Base-by-base conservation (phyloP, 2,329 filamentous ascomycete genomes). In the Bisporella sp. region DNA sequence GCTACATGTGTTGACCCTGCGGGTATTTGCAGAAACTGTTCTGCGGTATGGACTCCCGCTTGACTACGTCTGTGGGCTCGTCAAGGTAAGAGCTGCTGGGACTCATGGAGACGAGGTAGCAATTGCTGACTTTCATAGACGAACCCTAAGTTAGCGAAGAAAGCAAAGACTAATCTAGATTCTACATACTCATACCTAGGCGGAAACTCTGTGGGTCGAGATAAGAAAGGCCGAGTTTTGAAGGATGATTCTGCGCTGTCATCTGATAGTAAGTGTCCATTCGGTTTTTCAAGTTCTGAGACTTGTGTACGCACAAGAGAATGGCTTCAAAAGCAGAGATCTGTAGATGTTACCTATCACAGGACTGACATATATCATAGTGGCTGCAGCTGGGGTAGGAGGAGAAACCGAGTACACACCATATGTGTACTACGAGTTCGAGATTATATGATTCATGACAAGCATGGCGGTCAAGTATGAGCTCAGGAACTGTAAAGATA, bases 21-120 rank as follows among this genome's bases (percentile, higher is more conserved):
- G 93, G 48, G 91, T 97, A 21, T 99, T 97, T 69, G 93, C 99
- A 21, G 93, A 99, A 76, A 96, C 91, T 5, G 93, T 99, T n/a
- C 74, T 99, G 64, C 82, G 93, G 58, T 99, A 99, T 65, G 93
- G 93, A 31, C 70, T 99, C 61, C 93, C 93, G 45, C 72, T 96
- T 57, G 87, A 95, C 60, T 99, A 92, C 69, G 84, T 95, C 45
- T 87, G 85, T 59, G 89, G 84, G 12, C 72, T 96, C 58, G 74
- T 97, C 55, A 85, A 89, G 84, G 91, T 95, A 78, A 60, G 81
- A 65, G 8, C 31, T 44, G 40, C 21, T 12, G 21, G 21, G 21
- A 21, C 8, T 37, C n/a, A 37, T 37, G 4, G 8, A 37, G 35
- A 37, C 8, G 35, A 37, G 8, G 35, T 9, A 37, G 35, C n/a